Evolutionary conservation across 139 green algal genomes (phyloP), one percentile per base, ranked within the genome.

Genomic region (Mesotaenium endlicherianum): DNA sequence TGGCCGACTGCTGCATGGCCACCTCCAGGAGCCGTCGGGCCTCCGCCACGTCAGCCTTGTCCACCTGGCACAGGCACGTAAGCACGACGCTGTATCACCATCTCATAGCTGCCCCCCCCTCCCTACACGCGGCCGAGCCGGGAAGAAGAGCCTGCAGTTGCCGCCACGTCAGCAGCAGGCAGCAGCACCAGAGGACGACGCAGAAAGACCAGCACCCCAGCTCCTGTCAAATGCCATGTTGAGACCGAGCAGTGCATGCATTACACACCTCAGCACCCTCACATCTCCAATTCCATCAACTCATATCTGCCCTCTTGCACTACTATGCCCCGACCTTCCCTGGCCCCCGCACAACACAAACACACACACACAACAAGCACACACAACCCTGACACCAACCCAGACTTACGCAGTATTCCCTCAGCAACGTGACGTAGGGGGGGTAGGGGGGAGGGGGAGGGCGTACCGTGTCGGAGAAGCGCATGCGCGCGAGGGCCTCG

Each of bases 401-500:
- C n/a, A n/a, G n/a, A n/a, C n/a, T n/a, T n/a, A n/a, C n/a, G n/a
- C 50, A 64, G 26, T 64, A 64, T 64, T 64, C 50, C n/a, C n/a
- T n/a, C n/a, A n/a, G n/a, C n/a, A n/a, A n/a, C n/a, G n/a, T n/a
- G n/a, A n/a, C n/a, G 50, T 34, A 64, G 50, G 50, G 50, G 50
- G 26, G 26, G 50, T 64, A 26, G 50, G 50, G 20, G 50, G 50
- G 50, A 64, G 26, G 20, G 50, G 20, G 50, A 26, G 50, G 50
- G 70, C 53, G 11, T 39, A 88, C 83, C 71, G 30, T 50, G 26
- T 77, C 59, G 0, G 42, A 49, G 31, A 91, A 75, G 26, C 81
- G 80, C 93, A 98, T 97, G 74, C 92, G 90, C 6, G 95, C 94
- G 41, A 95, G 85, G 1, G 92, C 89, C 89, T 98, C 94, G 20